Evolutionary conservation across 306 rosid genomes (phyloP).

Genomic region (Vigna trinervia): DNA sequence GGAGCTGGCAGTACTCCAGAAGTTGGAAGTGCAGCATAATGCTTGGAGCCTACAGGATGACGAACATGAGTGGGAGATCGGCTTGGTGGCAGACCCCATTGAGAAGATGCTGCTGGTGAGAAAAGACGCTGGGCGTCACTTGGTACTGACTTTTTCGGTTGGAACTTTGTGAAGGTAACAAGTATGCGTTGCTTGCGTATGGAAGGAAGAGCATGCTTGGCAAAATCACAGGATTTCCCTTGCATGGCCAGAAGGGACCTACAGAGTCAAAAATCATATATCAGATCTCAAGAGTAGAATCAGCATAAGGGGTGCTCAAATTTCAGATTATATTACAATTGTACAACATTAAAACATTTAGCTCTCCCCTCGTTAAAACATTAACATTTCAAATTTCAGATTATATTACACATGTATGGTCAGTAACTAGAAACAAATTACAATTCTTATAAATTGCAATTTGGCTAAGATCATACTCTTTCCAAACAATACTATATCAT

Average conservation of each 20-base stretch:
- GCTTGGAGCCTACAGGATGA: conserved; percentile 70
- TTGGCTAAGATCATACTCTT: conserved; percentile 1
- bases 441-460: background rate
- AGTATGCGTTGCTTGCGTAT: conserved; percentile 79
- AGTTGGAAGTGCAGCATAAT: conserved; percentile 58
- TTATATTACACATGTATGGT: background rate
- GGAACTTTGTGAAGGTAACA: conserved; percentile 77
- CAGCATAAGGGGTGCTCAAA: background rate
- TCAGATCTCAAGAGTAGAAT: conserved; percentile 28
- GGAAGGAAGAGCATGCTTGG: conserved; percentile 85
- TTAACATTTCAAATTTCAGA: background rate
- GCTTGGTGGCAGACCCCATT: conserved; percentile 73
- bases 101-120: conserved; percentile 56
- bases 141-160: conserved; percentile 60
- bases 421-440: background rate
- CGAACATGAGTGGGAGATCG: conserved; percentile 75
- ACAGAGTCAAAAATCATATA: conserved; percentile 36
- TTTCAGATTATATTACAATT: background rate
- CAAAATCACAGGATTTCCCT: conserved; percentile 79
- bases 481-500: conserved; percentile 5
- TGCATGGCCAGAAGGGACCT: conserved; percentile 78
- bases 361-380: background rate
- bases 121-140: conserved; percentile 62
- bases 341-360: background rate
- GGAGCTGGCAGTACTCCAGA: conserved; percentile 75